Evolutionary conservation across 2,329 filamentous ascomycete genomes (phyloP), one percentile per base, ranked within the genome.

Genomic region (Aspergillus floridensis): DNA sequence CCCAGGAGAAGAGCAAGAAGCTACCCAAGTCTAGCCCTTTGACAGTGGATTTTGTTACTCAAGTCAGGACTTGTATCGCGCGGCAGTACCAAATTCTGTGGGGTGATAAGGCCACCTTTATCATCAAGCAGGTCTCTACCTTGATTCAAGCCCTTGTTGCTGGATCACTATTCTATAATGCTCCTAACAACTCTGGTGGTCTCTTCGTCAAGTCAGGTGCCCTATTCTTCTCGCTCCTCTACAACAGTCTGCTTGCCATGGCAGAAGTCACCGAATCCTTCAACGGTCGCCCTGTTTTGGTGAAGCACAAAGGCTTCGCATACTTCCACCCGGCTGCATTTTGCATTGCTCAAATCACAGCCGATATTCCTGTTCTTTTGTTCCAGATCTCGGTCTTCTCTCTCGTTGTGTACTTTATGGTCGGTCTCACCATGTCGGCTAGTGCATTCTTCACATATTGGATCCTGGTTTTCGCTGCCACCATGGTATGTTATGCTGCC

Each of bases 81-180:
- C 81, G 88, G 4, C 86, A 89, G 63, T 89, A 88, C 62, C 85
- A 88, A 64, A 86, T 89, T 29, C 66, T 89, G 1, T 84, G 82
- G 79, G 86, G 86, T 46, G 86, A 89, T 71, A 87, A 86, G 64
- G 78, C 82, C 0, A 86, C 85, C 0, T 84, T 88, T 44, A 64
- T 86, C 61, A 85, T 88, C 73, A 88, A 87, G 68, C 85, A 88
- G 64, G 72, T 79, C 5, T 80, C 82, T 0, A 86, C 83, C 1
- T 67, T 89, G 7, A 66, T 80, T 0, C 84, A 88, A 65, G 86
- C 87, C 0, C 72, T 90, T 5, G 83, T 90, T 59, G 79, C 82
- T 1, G 87, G 87, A 6, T 89, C 86, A 0, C 78, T 90, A 3
- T 90, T 90, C 73, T 90, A 89, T 73, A 80, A 86, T 57, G 83